Evolutionary conservation across 2,329 filamentous ascomycete genomes (phyloP), one percentile per base, ranked within the genome.

Genomic region (Cryphonectria naterciae): DNA sequence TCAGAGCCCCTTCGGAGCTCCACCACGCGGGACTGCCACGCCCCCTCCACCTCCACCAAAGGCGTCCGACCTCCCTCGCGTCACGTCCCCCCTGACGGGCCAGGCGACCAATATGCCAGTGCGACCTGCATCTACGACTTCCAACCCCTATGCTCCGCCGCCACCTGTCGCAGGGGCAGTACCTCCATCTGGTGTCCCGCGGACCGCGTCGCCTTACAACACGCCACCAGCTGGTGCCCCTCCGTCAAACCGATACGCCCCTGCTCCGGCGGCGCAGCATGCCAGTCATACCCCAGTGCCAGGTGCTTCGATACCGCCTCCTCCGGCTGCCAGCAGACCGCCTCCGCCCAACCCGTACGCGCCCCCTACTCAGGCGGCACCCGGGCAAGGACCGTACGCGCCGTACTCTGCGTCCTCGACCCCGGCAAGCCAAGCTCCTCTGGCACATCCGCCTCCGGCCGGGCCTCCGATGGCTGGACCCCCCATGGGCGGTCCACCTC

Each of bases 1-100:
- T n/a, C 81, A 85, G 35, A 84, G 86, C 56, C 84, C 89, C 13
- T 93, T 87, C 74, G 86, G 86, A 39, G 79, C 82, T 70, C 69
- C 71, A 39, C 86, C 87, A 70, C 89, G 87, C 74, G 86, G 88
- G 75, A 87, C 89, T 56, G 86, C 91, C 41, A 91, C 92, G 62
- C 93, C 93, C 67, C 89, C 93, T 41, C 92, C 92, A 10, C 93
- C 94, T 54, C 94, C 95, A 66, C 94, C 95, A 6, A 97, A 97
- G 83, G 69, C 71, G 65, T 86, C 89, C 43, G 89, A 89, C 52
- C 88, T 88, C 63, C 88, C 91, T 64, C 89, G 92, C 70, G 85
- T 96, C 72, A 91, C 88, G 71, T 97, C 94, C 46, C 93, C 94
- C 41, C 83, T 91, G 19, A 83, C 86, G 65, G 88, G 86, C 11